These are phyloP conservation scores for Parmelia sp. DNA, from an alignment of 495 filamentous ascomycete species.

Conservation along the genomic window DNA sequence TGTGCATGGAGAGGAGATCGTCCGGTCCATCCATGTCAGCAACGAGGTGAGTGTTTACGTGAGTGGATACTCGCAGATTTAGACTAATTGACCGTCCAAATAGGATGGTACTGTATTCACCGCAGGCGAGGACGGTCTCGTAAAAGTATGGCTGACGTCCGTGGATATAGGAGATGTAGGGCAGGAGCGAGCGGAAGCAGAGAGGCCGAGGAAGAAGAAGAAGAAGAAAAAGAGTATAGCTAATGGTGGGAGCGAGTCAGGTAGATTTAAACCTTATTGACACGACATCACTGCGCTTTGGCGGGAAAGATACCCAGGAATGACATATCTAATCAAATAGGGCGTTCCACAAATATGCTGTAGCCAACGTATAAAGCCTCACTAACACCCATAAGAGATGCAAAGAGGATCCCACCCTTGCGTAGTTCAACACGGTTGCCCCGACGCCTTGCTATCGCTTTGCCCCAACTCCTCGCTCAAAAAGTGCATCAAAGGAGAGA, in stretches of 20 bases:
- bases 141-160: slow-evolving; percentile 47
- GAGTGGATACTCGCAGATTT: not conserved
- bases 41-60: slow-evolving; percentile 47
- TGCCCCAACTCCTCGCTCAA: slow-evolving; percentile 8
- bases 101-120: slow-evolving; percentile 66
- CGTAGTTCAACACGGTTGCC: not conserved
- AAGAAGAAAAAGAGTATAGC: slow-evolving; percentile 16
- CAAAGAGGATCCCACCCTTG: not conserved
- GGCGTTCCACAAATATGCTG: not conserved
- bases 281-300: not conserved
- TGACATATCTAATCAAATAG: not conserved
- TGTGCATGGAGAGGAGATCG: slow-evolving; percentile 78
- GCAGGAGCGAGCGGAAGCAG: slow-evolving; percentile 48
- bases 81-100: slow-evolving; percentile 8
- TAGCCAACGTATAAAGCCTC: not conserved
- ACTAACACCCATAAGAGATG: not conserved
- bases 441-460: slow-evolving; percentile 12
- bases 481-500: not conserved
- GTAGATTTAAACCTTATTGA: slow-evolving; percentile 21
- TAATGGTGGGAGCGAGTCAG: slow-evolving; percentile 2
- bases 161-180: not conserved
- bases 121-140: slow-evolving; percentile 69
- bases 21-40: slow-evolving; percentile 69
- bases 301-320: not conserved
- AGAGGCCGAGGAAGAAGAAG: slow-evolving; percentile 45